Base-by-base conservation (phyloP, 2,329 filamentous ascomycete species). In the Beauveria asiatica region DNA sequence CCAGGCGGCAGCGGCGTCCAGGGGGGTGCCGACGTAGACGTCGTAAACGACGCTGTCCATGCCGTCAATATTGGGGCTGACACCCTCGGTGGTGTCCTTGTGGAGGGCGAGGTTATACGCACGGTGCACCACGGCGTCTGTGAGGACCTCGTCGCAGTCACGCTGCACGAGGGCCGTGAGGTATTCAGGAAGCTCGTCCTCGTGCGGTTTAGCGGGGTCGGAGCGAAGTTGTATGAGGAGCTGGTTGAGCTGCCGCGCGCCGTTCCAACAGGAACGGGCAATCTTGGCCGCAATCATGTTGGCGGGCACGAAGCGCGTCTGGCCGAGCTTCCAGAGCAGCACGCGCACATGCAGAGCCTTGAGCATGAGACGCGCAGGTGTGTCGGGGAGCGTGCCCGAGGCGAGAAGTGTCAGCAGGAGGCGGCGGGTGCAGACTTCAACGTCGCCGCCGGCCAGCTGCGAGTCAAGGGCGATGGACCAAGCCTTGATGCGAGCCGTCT, bases 381-480 rank as follows among this genome's bases (percentile, higher is more conserved):
- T 94, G 62, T 90, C 85, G 11, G 92, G 92, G 1, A 97, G 79
- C 0, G 92, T 96, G 25, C 88, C 87, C 1, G 92, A 95, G 9
- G 92, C 92, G 68, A 97, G 86, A 27, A 97, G 80, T 0, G 92
- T 96, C 54, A 97, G 78, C 0, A 93, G 83, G 37, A 97, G 80
- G 54, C 93, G 86, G 72, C 90, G 92, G 73, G 89, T 92, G 78
- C 88, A 96, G 66, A 97, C 89, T 71, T 96, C 90, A 9, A 87
- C 83, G 72, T 97, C 93, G 16, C 93, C 92, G 46, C 93, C 93
- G 10, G 90, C 90, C 21, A 97, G 81, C 72, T 97, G 93, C 27
- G 93, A 92, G 72, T 97, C 93, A 59, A 97, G 82, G 16, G 92
- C 92, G 68, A 96, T 96, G 39, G 88, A 83, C 93, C 93, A 97